phyloP scores from a whole-genome alignment of 306 rosid genomes.

The Cotoneaster glaucophyllus region DNA sequence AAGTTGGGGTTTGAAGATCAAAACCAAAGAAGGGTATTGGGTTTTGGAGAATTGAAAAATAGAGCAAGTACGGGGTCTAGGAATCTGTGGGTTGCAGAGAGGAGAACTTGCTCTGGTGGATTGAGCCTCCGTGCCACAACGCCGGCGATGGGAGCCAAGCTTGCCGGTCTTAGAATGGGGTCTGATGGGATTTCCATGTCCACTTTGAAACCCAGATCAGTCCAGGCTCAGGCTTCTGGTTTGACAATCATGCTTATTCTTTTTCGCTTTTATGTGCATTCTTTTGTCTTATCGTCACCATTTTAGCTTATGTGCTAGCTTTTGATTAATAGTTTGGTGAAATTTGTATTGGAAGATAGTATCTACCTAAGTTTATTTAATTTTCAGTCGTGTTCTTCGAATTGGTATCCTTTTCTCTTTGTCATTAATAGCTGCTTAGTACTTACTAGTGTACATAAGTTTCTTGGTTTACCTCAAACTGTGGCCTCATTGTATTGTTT shows the following conservation, averaged over 20 bases:
- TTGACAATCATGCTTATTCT: conserved; percentile 14
- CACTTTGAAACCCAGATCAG: conserved; percentile 44
- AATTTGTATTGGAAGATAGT: background rate
- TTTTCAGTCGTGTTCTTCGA: background rate
- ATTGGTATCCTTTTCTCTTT: background rate
- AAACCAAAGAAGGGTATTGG: conserved; percentile 28
- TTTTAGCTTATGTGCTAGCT: background rate
- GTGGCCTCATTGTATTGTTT: background rate
- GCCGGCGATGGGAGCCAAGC: conserved; percentile 45
- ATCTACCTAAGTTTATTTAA: background rate
- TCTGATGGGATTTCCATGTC: conserved; percentile 45
- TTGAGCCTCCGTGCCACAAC: conserved; percentile 32
- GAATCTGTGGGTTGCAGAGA: conserved; percentile 37
- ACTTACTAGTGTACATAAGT: background rate
- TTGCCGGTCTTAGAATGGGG: conserved; percentile 30
- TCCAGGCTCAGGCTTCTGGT: conserved; percentile 68
- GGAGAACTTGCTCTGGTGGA: conserved; percentile 39
- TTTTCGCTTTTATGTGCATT: background rate
- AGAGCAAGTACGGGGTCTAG: conserved; percentile 25
- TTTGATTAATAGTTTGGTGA: background rate
- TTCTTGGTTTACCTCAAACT: background rate
- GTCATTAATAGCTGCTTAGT: background rate
- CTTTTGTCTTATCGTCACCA: no score
- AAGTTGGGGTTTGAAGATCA: conserved; percentile 36
- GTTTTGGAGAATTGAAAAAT: conserved; percentile 33